Evolutionary conservation across 495 filamentous ascomycete species (phyloP).

Genomic region (Daldinia grandis): DNA sequence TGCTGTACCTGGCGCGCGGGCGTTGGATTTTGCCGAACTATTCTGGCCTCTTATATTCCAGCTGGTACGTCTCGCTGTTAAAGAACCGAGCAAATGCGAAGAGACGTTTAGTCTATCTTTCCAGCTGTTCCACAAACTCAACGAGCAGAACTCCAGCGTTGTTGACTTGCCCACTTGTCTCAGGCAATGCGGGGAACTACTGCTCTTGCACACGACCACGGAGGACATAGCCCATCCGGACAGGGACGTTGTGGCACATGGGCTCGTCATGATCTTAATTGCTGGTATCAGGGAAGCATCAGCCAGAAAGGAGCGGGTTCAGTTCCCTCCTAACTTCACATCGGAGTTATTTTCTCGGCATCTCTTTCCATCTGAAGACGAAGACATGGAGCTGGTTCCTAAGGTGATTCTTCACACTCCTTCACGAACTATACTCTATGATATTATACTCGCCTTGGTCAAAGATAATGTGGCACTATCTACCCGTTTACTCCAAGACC

Average conservation of each 20-base stretch:
- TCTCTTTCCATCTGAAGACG: slow-evolving; percentile 70
- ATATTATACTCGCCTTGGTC: slow-evolving; percentile 66
- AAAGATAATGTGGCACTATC: slow-evolving; percentile 63
- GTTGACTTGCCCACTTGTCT: slow-evolving; percentile 63
- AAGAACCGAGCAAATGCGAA: slow-evolving; percentile 48
- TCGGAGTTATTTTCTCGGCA: slow-evolving; percentile 70
- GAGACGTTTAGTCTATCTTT: slow-evolving; percentile 58
- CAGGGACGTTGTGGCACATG: slow-evolving; percentile 57
- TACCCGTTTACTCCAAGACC: slow-evolving; percentile 57
- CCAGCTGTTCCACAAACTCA: slow-evolving; percentile 62
- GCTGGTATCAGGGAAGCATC: slow-evolving; percentile 34
- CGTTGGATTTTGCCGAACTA: slow-evolving; percentile 50
- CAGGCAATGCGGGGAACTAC: slow-evolving; percentile 60
- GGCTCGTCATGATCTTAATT: slow-evolving; percentile 56
- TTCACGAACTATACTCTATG: slow-evolving; percentile 71
- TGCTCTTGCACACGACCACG: slow-evolving; percentile 58
- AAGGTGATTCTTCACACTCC: slow-evolving; percentile 58
- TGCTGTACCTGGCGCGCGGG: slow-evolving; percentile 22
- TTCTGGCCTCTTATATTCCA: slow-evolving; percentile 60
- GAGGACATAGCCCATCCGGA: slow-evolving; percentile 61
- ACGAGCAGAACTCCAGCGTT: slow-evolving; percentile 57
- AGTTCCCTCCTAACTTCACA: slow-evolving; percentile 51
- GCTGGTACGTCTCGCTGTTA: slow-evolving; percentile 52
- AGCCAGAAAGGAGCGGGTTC: slow-evolving; percentile 13
- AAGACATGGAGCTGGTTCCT: slow-evolving; percentile 34